Percentiles rank a stretch among this genome's conserved stretches.
These are phyloP conservation scores for Flaveria trinervia DNA, from an alignment of 129 eudicot genomes.

Conservation along the genomic window DNA sequence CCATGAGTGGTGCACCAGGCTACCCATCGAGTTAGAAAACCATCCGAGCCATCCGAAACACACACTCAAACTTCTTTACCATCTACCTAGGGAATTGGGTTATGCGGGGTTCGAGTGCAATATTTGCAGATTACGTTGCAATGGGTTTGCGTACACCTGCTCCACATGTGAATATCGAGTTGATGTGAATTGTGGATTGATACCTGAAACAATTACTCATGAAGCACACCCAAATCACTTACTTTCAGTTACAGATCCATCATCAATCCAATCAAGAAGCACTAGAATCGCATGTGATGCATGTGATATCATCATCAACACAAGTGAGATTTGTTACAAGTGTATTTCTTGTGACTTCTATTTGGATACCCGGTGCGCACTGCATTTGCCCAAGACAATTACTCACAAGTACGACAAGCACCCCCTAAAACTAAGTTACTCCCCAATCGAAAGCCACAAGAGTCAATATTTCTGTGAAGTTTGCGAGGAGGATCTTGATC, in stretches of 20 bases:
- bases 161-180: neutral
- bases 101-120: neutral
- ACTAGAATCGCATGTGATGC: neutral
- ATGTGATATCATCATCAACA: neutral
- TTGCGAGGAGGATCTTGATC: constrained; percentile 24
- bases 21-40: neutral
- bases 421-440: constrained; percentile 17
- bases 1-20: constrained; percentile 22
- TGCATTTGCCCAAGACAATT: constrained; percentile 14
- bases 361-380: neutral
- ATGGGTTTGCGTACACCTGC: constrained; percentile 20
- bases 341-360: neutral
- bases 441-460: constrained; percentile 17
- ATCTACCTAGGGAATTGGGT: neutral
- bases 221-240: constrained; percentile 8
- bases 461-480: constrained; percentile 23
- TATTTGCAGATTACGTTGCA: neutral
- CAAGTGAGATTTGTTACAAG: neutral
- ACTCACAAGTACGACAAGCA: constrained; percentile 28
- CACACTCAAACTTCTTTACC: neutral
- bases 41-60: constrained; percentile 5
- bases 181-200: constrained; percentile 7
- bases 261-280: too few relatives aligned
- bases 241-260: neutral
- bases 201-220: neutral